Evolutionary conservation across 495 filamentous ascomycete genomes (phyloP), one percentile per base, ranked within the genome.

Genomic region (Podospora sp.): DNA sequence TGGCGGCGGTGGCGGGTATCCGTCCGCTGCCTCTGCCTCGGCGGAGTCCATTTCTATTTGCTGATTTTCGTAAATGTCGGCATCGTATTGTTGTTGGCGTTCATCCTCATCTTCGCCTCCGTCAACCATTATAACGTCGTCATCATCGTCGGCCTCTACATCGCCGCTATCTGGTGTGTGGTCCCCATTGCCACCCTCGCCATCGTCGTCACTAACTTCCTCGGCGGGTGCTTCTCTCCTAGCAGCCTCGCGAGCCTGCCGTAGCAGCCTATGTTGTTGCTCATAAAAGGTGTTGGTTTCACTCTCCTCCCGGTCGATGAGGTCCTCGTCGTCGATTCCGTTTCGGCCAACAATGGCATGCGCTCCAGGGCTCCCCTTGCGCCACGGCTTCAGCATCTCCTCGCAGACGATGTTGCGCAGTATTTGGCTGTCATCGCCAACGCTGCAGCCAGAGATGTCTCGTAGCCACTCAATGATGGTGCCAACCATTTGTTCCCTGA

Each of bases 401-500:
- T 97, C 91, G 71, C 95, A 98, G 50, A 99, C 87, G 0, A 88
- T 83, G 50, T 87, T 88, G 49, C 92, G 86, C 64, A 99, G 83
- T 40, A 97, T 89, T 65, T 93, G 84, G 65, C 88, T 85, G 73
- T 99, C 92, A 18, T 84, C 81, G 14, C 94, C 92, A 57, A 94
- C 89, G 71, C 88, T 92, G 76, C 94, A 97, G 22, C 93, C 93
- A 4, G 93, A 84, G 73, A 99, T 96, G 79, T 99, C 96, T 24
- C 87, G 83, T 2, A 99, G 85, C 96, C 96, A 99, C 72, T 97
- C 93, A 63, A 97, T 90, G 68, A 99, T 96, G n/a, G 94, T 94
- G 2, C 89, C 93, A 75, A 93, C 96, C 95, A 99, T 99, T 76
- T 97, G 91, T 79, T 99, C 95, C 66, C 95, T 84, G 81, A 97